Conservation (phyloP, 2,329 filamentous ascomycete species). For the Colletotrichum incanum region DNA sequence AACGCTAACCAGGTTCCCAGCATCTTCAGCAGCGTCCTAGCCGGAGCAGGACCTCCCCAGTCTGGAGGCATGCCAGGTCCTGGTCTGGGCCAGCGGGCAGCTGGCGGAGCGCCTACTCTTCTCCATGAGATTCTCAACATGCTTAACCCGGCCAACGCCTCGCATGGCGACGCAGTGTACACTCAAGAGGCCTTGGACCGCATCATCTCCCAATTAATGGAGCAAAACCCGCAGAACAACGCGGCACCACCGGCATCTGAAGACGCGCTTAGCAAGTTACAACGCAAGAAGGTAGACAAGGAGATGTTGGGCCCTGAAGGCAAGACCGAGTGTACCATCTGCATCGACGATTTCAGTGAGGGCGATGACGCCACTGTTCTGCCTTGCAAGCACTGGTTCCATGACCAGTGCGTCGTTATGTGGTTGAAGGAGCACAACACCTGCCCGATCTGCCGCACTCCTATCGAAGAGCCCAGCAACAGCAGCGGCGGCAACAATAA, state of each 20-base stretch:
- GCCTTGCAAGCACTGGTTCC: constrained; percentile 96
- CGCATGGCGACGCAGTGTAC: constrained; percentile 86
- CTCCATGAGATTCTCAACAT: constrained; percentile 70
- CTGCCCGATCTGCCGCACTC: constrained; percentile 84
- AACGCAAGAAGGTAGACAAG: constrained; percentile 78
- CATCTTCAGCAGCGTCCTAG: constrained; percentile 63
- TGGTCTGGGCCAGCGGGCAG: constrained; percentile 33
- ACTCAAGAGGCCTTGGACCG: constrained; percentile 92
- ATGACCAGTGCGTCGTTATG: constrained; percentile 83
- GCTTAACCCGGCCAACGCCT: constrained; percentile 66
- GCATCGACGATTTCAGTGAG: constrained; percentile 86
- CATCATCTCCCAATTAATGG: constrained; percentile 91
- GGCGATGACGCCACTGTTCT: constrained; percentile 83
- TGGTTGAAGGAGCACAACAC: constrained; percentile 95
- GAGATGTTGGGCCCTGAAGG: constrained; percentile 77
- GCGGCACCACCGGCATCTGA: constrained; percentile 87
- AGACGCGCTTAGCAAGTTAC: constrained; percentile 80
- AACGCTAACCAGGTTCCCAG: constrained; percentile 57
- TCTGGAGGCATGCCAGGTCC: constrained; percentile 42
- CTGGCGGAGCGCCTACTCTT: constrained; percentile 47
- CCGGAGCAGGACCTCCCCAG: constrained; percentile 55
- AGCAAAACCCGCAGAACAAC: constrained; percentile 81
- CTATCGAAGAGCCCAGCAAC: constrained; percentile 62
- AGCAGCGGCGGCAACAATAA: constrained; percentile 39
- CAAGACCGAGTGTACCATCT: constrained; percentile 92